Base-by-base conservation (phyloP, 345 rosid species). In the Fremontodendron californicum region DNA sequence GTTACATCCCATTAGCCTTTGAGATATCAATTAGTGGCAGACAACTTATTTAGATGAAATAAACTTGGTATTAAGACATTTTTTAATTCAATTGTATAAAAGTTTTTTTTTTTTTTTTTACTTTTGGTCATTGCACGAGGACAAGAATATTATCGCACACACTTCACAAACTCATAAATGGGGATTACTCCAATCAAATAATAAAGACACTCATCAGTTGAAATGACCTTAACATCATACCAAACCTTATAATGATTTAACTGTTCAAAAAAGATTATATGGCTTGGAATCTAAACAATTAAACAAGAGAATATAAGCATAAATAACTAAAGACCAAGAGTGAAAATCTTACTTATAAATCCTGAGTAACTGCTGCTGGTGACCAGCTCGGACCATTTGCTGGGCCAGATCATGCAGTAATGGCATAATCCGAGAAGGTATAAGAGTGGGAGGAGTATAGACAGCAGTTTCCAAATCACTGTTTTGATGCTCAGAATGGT, bases 361-460 rank as follows among this genome's bases (percentile, higher is more conserved):
- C 84, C 79, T 89, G 54, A 86, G 87, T 78, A 95, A 76, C 75
- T 88, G 90, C 71, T 90, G 94, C 51, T 90, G 93, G 80, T 90
- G 89, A 51, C 98, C 97, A 73, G 97, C 97, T 81, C 86, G 94
- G 83, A 93, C 88, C 99, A 95, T 93, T 87, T 93, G 98, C 74
- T 79, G 85, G 45, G 98, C 92, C 75, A 95, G 83, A 86, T 95
- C 93, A 85, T 95, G 98, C 85, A 93, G 83, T 78, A 95, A 87
- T 60, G 98, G 98, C 82, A 93, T 79, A 62, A 92, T 85, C 84
- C 97, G 87, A 40, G 95, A 89, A 35, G 98, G 98, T 81, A 96
- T 89, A 78, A 96, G 95, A 49, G 91, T 80, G 37, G 97, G 98
- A 80, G 85, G 93, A 73, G 91, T 92, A 78, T 89, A 93, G 70